Conservation (phyloP, 495 filamentous ascomycete species). For the Aspergillus incahuasiensis region DNA sequence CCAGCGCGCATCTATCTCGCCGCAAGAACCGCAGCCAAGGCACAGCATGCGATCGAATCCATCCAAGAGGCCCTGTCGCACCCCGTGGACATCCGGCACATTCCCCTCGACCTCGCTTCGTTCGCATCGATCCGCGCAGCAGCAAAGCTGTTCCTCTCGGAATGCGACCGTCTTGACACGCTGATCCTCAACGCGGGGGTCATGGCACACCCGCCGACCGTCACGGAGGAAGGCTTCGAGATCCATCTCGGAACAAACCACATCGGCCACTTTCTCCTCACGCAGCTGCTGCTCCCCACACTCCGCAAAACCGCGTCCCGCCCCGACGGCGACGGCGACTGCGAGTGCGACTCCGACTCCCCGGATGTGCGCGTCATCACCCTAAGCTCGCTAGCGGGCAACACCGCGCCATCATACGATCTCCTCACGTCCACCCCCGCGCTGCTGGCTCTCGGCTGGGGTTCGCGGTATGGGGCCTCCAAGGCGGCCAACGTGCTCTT, state of each 20-base stretch:
- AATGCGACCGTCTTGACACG: constrained; percentile 52
- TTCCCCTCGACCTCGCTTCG: constrained; percentile 49
- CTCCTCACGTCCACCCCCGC: constrained; percentile 28
- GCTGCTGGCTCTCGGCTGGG: constrained; percentile 15
- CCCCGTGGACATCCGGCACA: constrained; percentile 41
- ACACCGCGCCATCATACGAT: constrained; percentile 49
- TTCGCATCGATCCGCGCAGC: constrained; percentile 49
- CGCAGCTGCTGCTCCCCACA: constrained; percentile 55
- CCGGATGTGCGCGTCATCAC: constrained; percentile 22
- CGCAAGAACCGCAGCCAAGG: constrained; percentile 52
- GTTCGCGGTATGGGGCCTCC: constrained; percentile 52
- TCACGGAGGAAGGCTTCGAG: constrained; percentile 63
- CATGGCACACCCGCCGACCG: constrained; percentile 46
- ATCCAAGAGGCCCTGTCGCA: constrained; percentile 44
- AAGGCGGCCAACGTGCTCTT: constrained; percentile 62
- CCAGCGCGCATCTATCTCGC: constrained; percentile 61
- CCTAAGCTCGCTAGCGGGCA: constrained; percentile 33
- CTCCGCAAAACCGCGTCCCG: constrained; percentile 43
- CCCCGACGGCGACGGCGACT: too few relatives aligned
- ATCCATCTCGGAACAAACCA: constrained; percentile 71
- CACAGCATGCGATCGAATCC: constrained; percentile 43
- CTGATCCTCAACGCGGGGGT: constrained; percentile 70
- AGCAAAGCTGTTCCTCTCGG: constrained; percentile 40
- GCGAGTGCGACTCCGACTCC: background rate
- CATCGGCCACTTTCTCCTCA: constrained; percentile 62